These are phyloP conservation scores for Emergomyces africanus DNA, from an alignment of 2,329 filamentous ascomycete species.

Conservation along the genomic window DNA sequence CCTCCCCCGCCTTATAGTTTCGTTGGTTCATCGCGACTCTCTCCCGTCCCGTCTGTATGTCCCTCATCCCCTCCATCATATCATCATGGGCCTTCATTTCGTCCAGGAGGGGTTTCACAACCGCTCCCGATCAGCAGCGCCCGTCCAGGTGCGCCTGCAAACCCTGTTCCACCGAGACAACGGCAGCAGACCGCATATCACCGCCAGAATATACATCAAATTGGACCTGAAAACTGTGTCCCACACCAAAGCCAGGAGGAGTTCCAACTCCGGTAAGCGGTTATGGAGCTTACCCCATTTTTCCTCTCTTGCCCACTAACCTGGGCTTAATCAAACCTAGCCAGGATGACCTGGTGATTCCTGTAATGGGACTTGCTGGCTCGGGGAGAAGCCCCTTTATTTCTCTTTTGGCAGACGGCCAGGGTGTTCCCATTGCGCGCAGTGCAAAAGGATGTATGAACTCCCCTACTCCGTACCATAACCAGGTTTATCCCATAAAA, in stretches of 20 bases:
- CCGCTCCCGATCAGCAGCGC: background rate
- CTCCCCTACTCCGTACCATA: background rate
- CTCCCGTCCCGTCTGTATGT: background rate
- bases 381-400: slow-evolving; percentile 10
- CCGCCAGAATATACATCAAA: background rate
- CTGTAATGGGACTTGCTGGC: slow-evolving; percentile 8
- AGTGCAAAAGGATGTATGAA: slow-evolving; percentile 4
- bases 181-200: background rate
- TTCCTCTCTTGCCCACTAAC: background rate
- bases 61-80: background rate
- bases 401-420: slow-evolving; percentile 1
- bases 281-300: background rate
- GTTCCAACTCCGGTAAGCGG: background rate
- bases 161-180: background rate
- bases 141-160: no score
- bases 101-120: background rate
- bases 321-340: background rate
- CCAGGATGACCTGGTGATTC: background rate
- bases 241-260: background rate
- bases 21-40: background rate
- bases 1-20: background rate
- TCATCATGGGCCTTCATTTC: background rate
- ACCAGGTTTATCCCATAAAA: background rate
- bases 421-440: slow-evolving; percentile 3
- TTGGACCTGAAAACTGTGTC: background rate